phyloP scores from a whole-genome alignment of 2,329 filamentous ascomycete genomes.

The Sphaerulina populicola region DNA sequence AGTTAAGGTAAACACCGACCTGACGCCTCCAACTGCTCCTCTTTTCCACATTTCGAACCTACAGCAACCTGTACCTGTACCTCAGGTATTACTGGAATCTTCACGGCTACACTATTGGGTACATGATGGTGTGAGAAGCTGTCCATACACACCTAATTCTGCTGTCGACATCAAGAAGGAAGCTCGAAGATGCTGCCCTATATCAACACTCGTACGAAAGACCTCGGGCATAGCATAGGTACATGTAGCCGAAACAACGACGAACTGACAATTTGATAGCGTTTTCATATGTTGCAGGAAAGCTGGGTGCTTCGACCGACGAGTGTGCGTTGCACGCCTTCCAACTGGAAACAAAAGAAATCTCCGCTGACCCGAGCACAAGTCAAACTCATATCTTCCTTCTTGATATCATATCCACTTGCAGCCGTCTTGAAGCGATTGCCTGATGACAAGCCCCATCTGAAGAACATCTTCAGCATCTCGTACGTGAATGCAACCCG shows the following conservation, averaged over 20 bases:
- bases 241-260: not conserved
- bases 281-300: constrained; percentile 51
- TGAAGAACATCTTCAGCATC: constrained; percentile 84
- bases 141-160: not conserved
- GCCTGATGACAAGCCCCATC: constrained; percentile 71
- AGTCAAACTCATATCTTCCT: constrained; percentile 92
- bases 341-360: not conserved
- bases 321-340: constrained; percentile 44
- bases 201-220: constrained; percentile 51
- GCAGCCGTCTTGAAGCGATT: constrained; percentile 82
- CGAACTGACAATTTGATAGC: constrained; percentile 38
- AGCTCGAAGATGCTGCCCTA: constrained; percentile 51
- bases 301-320: constrained; percentile 56
- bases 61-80: not conserved
- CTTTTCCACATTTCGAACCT: not conserved
- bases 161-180: not conserved
- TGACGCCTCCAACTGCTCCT: not conserved
- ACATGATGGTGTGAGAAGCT: not conserved
- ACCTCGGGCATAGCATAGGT: not conserved
- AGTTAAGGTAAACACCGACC: too few relatives aligned
- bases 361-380: constrained; percentile 9
- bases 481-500: constrained; percentile 41
- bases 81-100: not conserved
- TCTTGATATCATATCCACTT: constrained; percentile 85
- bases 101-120: too few relatives aligned